phyloP scores from a whole-genome alignment of 768 basidiomycete genomes.

The Pisolithus sp. region DNA sequence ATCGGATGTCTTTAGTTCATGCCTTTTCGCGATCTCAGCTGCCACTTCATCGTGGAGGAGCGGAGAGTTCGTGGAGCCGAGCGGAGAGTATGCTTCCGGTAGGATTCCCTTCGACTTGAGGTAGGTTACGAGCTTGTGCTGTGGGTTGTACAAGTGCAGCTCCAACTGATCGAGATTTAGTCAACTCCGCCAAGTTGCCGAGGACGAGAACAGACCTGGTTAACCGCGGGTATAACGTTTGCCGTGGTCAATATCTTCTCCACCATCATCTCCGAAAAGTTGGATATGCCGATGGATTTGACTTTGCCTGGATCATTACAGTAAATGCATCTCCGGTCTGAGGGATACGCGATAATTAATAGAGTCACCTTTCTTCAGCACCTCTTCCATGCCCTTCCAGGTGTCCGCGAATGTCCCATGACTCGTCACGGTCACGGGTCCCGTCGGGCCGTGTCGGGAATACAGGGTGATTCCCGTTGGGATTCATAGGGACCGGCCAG shows the following conservation, averaged over 20 bases:
- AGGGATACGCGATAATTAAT: neutral
- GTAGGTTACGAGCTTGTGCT: constrained; percentile 60
- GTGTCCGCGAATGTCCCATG: constrained; percentile 66
- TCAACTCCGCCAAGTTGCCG: neutral
- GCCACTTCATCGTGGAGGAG: constrained; percentile 60
- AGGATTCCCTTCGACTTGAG: constrained; percentile 61
- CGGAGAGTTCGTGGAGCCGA: constrained; percentile 64
- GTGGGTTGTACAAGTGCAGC: constrained; percentile 68
- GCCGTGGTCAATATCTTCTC: constrained; percentile 64
- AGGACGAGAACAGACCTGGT: constrained; percentile 48
- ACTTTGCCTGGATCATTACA: constrained; percentile 46
- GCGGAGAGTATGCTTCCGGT: constrained; percentile 76
- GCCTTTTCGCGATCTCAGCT: constrained; percentile 50
- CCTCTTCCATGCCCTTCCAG: constrained; percentile 78
- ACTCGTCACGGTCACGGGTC: constrained; percentile 58
- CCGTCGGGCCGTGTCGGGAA: constrained; percentile 59
- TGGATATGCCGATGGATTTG: constrained; percentile 64
- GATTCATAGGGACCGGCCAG: constrained; percentile 76
- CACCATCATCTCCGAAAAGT: constrained; percentile 63
- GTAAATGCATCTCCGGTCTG: constrained; percentile 4
- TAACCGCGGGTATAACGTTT: constrained; percentile 61
- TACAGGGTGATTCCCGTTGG: constrained; percentile 54
- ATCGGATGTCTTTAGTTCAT: constrained; percentile 48
- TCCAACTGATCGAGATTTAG: constrained; percentile 44
- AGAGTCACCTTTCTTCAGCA: constrained; percentile 54